Evolutionary conservation across 1,139 yeast species (phyloP).

Genomic region (Geotrichum histeridarum): DNA sequence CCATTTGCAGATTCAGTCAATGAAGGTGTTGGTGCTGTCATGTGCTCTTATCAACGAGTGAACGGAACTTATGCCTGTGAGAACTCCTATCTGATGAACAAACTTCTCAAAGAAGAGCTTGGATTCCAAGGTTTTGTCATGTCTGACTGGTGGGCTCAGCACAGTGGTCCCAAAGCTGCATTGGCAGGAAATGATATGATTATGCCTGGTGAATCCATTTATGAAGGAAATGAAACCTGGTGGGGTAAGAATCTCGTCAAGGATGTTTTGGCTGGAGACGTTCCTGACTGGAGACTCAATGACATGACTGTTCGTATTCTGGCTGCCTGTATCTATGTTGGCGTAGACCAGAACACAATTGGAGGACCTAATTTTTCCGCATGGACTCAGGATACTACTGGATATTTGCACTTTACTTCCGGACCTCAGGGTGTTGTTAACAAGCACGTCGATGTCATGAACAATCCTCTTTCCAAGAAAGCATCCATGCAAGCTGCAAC

Average conservation of each 20-base stretch:
- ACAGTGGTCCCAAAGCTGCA: constrained; percentile 52
- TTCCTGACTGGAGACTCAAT: constrained; percentile 52
- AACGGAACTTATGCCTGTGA: constrained; percentile 60
- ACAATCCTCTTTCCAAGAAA: constrained; percentile 47
- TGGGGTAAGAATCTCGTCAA: constrained; percentile 57
- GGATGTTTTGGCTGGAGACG: constrained; percentile 52
- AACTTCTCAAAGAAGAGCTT: constrained; percentile 54
- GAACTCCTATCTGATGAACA: constrained; percentile 53
- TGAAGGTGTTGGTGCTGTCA: constrained; percentile 59
- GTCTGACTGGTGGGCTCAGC: constrained; percentile 60
- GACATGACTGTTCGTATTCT: constrained; percentile 60
- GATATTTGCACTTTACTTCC: constrained; percentile 46
- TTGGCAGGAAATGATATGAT: constrained; percentile 61
- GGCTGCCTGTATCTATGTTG: constrained; percentile 48
- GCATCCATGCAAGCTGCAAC: constrained; percentile 52
- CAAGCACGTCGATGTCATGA: constrained; percentile 49
- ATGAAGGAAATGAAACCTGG: constrained; percentile 44
- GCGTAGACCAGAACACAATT: constrained; percentile 32
- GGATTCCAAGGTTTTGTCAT: constrained; percentile 65
- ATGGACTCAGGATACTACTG: constrained; percentile 54
- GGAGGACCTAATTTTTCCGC: constrained; percentile 54
- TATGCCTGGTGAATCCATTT: constrained; percentile 53
- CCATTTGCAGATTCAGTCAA: constrained; percentile 61
- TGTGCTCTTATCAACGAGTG: constrained; percentile 58
- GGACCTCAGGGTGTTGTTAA: constrained; percentile 52